Evolutionary conservation across 371 early-diverging fungal genomes (phyloP), one percentile per base, ranked within the genome.

Genomic region (Dentiscutata heterogama): DNA sequence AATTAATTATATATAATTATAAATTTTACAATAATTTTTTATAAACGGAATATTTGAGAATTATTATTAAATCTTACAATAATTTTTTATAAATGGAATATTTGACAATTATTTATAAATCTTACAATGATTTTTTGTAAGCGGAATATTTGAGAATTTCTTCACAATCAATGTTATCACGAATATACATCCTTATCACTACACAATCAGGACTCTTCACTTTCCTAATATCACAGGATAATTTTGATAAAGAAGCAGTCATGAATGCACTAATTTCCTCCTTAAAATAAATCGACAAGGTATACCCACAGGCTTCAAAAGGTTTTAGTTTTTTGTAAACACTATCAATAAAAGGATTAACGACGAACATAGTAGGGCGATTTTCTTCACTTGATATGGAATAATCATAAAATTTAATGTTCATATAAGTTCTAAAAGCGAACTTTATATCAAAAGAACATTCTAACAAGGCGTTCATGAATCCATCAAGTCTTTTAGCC

Each of bases 401-500:
- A 58, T n/a, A 58, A 39, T 35, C 70, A 70, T 70, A 70, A 42
- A 70, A 70, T 70, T 70, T 70, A 39, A 70, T 22, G 11, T 20
- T 6, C 22, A 70, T 22, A 42, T 39, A 14, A 39, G 35, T 70
- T 70, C 39, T 35, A 42, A 39, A 70, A 70, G 31, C 11, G 18
- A 39, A 22, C 8, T 39, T 70, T 42, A 42, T 42, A 22, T 39
- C 31, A 42, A 13, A 46, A 20, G 39, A 39, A 35, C 22, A 35
- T 70, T 39, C 35, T 13, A 39, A 11, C 22, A 72, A 72, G 1
- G 72, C 53, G 27, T 46, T 72, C 2, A 72, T 29, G 39, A 72
- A 72, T 6, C 18, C 29, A 29, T 72, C 72, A 18, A 72, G 25
- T 72, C 51, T 72, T 27, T 51, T 29, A 22, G 72, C 50, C 39